Conservation (phyloP, 305 asterid genomes). For the Fraxinus ornus region DNA sequence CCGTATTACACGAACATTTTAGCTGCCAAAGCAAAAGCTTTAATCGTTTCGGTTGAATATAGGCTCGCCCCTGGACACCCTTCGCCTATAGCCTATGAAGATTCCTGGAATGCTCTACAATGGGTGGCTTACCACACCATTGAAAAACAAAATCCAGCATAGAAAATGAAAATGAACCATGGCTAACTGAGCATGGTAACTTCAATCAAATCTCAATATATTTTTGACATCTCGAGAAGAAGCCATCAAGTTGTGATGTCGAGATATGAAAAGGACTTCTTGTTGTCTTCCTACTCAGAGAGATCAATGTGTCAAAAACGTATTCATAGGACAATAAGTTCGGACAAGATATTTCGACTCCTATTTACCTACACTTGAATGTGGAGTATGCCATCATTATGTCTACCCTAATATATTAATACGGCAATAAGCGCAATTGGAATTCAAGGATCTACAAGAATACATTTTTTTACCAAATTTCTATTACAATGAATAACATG, state of each 20-base stretch:
- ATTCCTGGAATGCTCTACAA: conserved; percentile 32
- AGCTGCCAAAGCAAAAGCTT: conserved; percentile 30
- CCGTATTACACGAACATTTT: conserved; percentile 14
- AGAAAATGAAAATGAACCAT: conserved; percentile 14
- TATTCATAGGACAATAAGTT: background rate
- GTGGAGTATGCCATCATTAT: background rate
- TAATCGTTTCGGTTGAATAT: conserved; percentile 40
- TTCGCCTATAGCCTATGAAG: conserved; percentile 39
- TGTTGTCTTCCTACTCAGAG: background rate
- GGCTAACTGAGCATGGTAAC: conserved; percentile 37
- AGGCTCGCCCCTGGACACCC: conserved; percentile 39
- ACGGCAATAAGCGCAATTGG: background rate
- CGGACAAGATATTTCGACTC: background rate
- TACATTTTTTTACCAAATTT: background rate
- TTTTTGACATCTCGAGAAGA: background rate
- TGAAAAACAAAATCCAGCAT: background rate
- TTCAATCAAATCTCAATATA: conserved; percentile 14
- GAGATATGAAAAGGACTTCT: background rate
- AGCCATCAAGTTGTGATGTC: background rate
- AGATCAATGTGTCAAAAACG: background rate
- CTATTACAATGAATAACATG: background rate
- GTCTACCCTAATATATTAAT: background rate
- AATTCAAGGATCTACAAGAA: background rate
- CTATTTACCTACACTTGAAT: background rate
- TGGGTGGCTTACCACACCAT: conserved; percentile 30